A percentile compares a stretch with the other conserved stretches of the same genome.
Conservation (phyloP, 805 yeast species). For the Yarrowia divulgata region DNA sequence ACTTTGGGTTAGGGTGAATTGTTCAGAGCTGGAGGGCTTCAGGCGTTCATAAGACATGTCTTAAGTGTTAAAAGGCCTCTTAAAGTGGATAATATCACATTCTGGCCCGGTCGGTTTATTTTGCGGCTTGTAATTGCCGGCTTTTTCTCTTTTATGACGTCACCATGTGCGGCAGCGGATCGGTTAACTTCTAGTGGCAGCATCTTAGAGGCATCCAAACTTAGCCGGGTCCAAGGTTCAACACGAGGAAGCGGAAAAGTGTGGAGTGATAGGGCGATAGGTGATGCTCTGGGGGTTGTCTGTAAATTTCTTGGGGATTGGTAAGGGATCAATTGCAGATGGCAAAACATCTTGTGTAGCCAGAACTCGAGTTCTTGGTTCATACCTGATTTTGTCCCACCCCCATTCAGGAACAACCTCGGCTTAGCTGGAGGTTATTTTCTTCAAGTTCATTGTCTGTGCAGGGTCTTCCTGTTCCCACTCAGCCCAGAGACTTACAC, state of each 20-base stretch:
- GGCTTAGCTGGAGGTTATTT: conserved; percentile 16
- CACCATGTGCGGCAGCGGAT: conserved; percentile 25
- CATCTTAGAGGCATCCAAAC: conserved; percentile 29
- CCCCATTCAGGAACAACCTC: conserved; percentile 20
- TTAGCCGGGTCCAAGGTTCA: conserved; percentile 2
- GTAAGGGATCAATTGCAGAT: too few relatives aligned
- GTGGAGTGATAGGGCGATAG: neutral
- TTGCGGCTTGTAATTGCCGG: neutral
- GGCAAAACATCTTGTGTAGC: too few relatives aligned
- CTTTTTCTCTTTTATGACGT: conserved; percentile 5
- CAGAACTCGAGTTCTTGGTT: too few relatives aligned
- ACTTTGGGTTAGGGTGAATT: conserved; percentile 34
- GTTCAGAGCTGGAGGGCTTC: neutral
- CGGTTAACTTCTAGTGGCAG: conserved; percentile 20
- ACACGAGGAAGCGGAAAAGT: conserved; percentile 1
- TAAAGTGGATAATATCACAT: too few relatives aligned
- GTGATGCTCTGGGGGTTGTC: neutral
- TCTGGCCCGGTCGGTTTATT: neutral
- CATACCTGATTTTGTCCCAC: neutral
- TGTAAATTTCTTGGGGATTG: too few relatives aligned
- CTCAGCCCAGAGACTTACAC: too few relatives aligned
- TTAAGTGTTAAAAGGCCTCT: too few relatives aligned
- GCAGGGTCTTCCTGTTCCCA: neutral
- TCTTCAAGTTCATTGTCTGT: neutral
- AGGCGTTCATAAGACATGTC: too few relatives aligned